These are phyloP conservation scores for Cyberlindnera xylosilytica DNA, from an alignment of 805 yeast genomes.

Conservation along the genomic window DNA sequence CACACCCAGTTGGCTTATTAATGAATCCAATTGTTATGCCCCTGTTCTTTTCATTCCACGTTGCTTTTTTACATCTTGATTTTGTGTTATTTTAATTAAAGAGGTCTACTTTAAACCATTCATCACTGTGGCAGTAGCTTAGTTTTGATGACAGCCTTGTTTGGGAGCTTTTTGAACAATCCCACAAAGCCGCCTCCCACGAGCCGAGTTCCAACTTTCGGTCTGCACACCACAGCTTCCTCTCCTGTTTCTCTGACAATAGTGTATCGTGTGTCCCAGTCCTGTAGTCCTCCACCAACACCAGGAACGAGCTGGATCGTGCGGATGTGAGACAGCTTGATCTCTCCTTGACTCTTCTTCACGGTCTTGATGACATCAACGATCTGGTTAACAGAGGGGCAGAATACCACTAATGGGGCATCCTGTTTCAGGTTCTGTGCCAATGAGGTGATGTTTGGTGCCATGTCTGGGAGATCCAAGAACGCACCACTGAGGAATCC, in stretches of 20 bases:
- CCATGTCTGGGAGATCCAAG: constrained; percentile 45
- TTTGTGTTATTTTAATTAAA: too few species aligned
- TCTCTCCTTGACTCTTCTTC: constrained; percentile 26
- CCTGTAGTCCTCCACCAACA: constrained; percentile 48
- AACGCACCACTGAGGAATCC: constrained; percentile 41
- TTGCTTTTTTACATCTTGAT: neutral
- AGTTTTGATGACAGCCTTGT: constrained; percentile 16
- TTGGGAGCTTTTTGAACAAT: constrained; percentile 36
- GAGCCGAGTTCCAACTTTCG: constrained; percentile 44
- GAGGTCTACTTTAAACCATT: too few species aligned
- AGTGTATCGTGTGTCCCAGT: constrained; percentile 46
- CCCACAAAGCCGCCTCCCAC: constrained; percentile 53
- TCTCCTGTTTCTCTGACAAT: constrained; percentile 38
- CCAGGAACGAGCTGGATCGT: constrained; percentile 45
- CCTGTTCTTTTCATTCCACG: neutral
- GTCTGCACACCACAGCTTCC: constrained; percentile 44
- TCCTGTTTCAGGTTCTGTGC: constrained; percentile 36
- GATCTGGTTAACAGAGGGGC: constrained; percentile 48
- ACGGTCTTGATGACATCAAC: constrained; percentile 36
- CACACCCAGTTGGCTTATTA: constrained; percentile 1
- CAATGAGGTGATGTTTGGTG: constrained; percentile 32
- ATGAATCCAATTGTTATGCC: too few species aligned
- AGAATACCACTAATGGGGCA: constrained; percentile 42
- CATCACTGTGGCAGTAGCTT: constrained; percentile 6
- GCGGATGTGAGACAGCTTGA: constrained; percentile 35